Conservation (phyloP, 352 stramenopile species). For the Phytophthora pistaciae region DNA sequence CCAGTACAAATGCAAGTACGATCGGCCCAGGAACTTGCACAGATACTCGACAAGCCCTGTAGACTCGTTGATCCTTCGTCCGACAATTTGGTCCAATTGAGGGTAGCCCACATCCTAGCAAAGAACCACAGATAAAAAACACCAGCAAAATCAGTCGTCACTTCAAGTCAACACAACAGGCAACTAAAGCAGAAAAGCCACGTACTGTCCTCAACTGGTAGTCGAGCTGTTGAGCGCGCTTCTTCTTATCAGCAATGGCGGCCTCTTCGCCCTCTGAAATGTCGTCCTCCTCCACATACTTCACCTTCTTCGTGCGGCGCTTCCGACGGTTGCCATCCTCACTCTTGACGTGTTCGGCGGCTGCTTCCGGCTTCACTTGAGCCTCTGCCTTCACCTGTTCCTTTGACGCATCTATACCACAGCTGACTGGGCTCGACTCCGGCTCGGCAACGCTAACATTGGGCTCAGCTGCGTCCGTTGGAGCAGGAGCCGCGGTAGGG, state of each 20-base stretch:
- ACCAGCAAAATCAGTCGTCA: slow-evolving; percentile 6
- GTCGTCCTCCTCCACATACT: slow-evolving; percentile 81
- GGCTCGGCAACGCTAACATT: slow-evolving; percentile 8
- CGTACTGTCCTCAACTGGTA: slow-evolving; percentile 68
- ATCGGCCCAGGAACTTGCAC: slow-evolving; percentile 89
- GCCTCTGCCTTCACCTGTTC: slow-evolving; percentile 7
- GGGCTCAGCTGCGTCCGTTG: neutral
- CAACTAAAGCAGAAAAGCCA: slow-evolving; percentile 1
- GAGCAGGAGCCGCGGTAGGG: neutral
- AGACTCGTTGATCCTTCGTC: slow-evolving; percentile 80
- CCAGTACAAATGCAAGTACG: slow-evolving; percentile 91
- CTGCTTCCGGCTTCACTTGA: slow-evolving; percentile 1
- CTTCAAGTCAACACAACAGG: neutral
- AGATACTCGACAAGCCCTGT: slow-evolving; percentile 83
- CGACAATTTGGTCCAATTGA: slow-evolving; percentile 84
- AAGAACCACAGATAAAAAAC: slow-evolving; percentile 11
- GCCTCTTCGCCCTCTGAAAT: slow-evolving; percentile 74
- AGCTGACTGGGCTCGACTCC: slow-evolving; percentile 15
- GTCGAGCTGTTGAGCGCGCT: slow-evolving; percentile 78
- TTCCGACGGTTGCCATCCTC: slow-evolving; percentile 41
- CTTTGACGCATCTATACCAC: neutral
- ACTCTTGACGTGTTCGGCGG: slow-evolving; percentile 4
- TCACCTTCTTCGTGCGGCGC: slow-evolving; percentile 70
- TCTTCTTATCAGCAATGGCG: slow-evolving; percentile 69
- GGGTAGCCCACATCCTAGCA: slow-evolving; percentile 72